Evolutionary conservation across 257 asterid species (phyloP).

Genomic region (Anisodus acutangulus): DNA sequence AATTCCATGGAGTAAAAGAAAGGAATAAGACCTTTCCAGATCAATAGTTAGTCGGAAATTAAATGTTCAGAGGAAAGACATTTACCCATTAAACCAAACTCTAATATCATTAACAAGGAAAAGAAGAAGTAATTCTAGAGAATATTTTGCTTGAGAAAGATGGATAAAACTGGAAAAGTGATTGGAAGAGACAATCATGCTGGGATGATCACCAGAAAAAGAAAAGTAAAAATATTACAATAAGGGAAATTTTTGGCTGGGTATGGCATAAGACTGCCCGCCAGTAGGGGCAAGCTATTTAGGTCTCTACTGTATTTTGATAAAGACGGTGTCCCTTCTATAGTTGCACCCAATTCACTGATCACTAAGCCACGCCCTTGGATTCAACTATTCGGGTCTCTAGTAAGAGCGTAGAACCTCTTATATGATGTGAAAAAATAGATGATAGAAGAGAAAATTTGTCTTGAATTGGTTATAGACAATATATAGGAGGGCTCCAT

Average conservation of each 20-base stretch:
- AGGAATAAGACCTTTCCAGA: background rate
- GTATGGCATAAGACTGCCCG: background rate
- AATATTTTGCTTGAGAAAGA: constrained; percentile 10
- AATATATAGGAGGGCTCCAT: constrained; percentile 4
- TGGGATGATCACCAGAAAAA: background rate
- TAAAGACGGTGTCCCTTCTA: background rate
- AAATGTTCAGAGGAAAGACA: background rate
- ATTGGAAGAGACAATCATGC: constrained; percentile 2
- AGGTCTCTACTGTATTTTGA: background rate
- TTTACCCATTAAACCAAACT: background rate
- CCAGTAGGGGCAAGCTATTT: background rate
- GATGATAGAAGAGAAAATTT: background rate
- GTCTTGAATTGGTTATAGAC: constrained; percentile 23
- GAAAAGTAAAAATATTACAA: background rate
- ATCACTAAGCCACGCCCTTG: background rate
- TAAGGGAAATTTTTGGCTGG: background rate
- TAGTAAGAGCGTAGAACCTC: background rate
- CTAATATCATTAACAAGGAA: background rate
- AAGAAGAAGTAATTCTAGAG: constrained; percentile 1
- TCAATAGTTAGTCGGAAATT: background rate
- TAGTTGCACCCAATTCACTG: background rate
- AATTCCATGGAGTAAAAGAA: background rate
- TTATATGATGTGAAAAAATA: background rate
- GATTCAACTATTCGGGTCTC: background rate
- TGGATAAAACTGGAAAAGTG: background rate